Evolutionary conservation across 768 basidiomycete species (phyloP).

Genomic region (Mycena rosella): DNA sequence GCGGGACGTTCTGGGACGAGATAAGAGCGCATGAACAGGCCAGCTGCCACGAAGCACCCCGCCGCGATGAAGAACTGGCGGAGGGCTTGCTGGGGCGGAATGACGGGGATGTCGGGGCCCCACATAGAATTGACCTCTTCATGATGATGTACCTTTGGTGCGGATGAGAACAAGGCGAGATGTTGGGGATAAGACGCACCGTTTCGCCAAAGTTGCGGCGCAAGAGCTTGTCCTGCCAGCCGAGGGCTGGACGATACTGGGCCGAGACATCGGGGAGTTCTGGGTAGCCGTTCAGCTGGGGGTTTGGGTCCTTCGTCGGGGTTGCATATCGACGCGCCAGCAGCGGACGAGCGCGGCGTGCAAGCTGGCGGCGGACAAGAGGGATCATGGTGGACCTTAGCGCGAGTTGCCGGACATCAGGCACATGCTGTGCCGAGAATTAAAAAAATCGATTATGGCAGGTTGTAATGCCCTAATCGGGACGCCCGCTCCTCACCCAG

Average conservation of each 20-base stretch:
- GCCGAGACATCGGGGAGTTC: conserved; percentile 75
- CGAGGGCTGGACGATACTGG: conserved; percentile 71
- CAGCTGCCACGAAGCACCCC: conserved; percentile 74
- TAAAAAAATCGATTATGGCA: too few relatives aligned
- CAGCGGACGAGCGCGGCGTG: conserved; percentile 22
- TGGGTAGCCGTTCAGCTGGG: conserved; percentile 81
- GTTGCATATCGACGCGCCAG: conserved; percentile 50
- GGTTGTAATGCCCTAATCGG: background rate
- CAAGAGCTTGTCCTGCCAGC: conserved; percentile 84
- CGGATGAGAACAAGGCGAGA: conserved; percentile 31
- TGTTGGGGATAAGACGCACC: conserved; percentile 55
- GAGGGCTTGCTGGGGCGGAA: conserved; percentile 70
- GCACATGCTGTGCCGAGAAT: too few relatives aligned
- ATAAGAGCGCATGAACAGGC: conserved; percentile 66
- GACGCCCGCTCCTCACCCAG: too few relatives aligned
- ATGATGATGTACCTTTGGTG: conserved; percentile 76
- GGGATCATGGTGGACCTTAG: conserved; percentile 50
- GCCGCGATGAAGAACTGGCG: conserved; percentile 74
- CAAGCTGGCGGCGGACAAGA: conserved; percentile 41
- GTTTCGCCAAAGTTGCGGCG: conserved; percentile 87
- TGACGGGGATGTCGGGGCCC: conserved; percentile 82
- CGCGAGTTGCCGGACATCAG: too few relatives aligned
- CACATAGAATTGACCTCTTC: conserved; percentile 90
- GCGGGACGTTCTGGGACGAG: conserved; percentile 73
- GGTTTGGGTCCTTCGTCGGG: conserved; percentile 58